A percentile compares a stretch with the other conserved stretches of the same genome.
Evolutionary conservation across 2,329 filamentous ascomycete species (phyloP).

Genomic region (Pezicula rhizophila): DNA sequence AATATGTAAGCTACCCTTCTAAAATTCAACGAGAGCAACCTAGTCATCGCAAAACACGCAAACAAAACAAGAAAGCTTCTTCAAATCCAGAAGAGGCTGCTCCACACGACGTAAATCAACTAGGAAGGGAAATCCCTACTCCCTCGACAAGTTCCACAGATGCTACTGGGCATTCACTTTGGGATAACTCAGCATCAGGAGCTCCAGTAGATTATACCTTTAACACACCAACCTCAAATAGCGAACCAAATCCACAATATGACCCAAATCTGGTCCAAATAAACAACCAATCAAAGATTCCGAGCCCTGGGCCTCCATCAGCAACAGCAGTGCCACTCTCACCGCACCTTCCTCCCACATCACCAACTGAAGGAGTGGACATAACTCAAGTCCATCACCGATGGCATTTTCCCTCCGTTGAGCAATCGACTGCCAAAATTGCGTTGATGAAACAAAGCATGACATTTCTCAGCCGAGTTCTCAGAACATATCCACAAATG

Average conservation of each 20-base stretch:
- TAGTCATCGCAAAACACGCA: background rate
- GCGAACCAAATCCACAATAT: background rate
- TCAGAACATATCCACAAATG: conserved; percentile 33
- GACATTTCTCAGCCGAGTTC: conserved; percentile 28
- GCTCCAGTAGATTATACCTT: background rate
- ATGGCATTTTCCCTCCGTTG: background rate
- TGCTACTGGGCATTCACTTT: background rate
- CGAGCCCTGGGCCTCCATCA: background rate
- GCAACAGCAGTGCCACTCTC: background rate
- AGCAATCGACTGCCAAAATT: background rate
- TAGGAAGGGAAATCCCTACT: no score
- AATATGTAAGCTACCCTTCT: conserved; percentile 6
- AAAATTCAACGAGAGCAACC: background rate
- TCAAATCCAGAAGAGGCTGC: background rate
- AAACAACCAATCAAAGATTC: background rate
- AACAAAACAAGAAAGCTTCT: background rate
- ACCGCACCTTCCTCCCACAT: background rate
- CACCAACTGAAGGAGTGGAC: background rate
- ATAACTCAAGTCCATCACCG: conserved; percentile 1
- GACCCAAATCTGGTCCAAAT: background rate
- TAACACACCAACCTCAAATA: background rate
- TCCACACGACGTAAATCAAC: background rate
- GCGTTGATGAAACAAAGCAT: conserved; percentile 23
- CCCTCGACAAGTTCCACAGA: background rate
- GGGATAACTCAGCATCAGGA: background rate